Evolutionary conservation across 2,329 filamentous ascomycete species (phyloP).

Genomic region (Scopulariopsis brevicaulis): DNA sequence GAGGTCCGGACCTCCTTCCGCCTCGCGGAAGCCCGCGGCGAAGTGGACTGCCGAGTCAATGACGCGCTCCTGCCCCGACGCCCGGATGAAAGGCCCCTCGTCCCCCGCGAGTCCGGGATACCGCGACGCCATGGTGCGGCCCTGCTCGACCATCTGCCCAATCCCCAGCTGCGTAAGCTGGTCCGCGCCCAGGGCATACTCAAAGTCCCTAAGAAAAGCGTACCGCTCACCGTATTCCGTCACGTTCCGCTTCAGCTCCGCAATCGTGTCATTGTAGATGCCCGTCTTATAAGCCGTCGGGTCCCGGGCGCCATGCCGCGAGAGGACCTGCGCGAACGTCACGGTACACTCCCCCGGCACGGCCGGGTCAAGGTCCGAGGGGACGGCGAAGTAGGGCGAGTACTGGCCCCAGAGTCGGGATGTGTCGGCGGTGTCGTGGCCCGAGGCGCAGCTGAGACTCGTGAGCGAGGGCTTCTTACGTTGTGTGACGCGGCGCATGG

Average conservation of each 20-base stretch:
- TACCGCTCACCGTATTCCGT: constrained; percentile 50
- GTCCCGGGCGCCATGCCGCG: constrained; percentile 74
- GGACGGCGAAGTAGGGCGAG: constrained; percentile 69
- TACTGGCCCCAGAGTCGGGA: constrained; percentile 76
- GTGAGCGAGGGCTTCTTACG: not conserved
- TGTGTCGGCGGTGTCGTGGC: not conserved
- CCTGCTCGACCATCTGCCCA: constrained; percentile 61
- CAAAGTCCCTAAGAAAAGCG: constrained; percentile 60
- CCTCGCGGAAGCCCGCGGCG: constrained; percentile 56
- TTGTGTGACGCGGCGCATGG: not conserved
- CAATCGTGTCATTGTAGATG: constrained; percentile 51
- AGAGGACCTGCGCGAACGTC: constrained; percentile 72
- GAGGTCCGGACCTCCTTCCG: constrained; percentile 20
- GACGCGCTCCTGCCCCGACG: constrained; percentile 59
- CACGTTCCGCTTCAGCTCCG: constrained; percentile 47
- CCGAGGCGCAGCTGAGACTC: not conserved
- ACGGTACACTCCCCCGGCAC: constrained; percentile 59
- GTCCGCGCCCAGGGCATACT: constrained; percentile 60
- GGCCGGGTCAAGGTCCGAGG: constrained; percentile 48
- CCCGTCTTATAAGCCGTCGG: constrained; percentile 60
- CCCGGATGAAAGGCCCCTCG: constrained; percentile 54
- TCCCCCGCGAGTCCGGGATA: constrained; percentile 41
- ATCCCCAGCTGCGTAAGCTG: constrained; percentile 57
- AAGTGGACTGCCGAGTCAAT: constrained; percentile 66
- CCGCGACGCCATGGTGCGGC: constrained; percentile 61